These are phyloP conservation scores for Colletotrichum cereale DNA, from an alignment of 2,329 filamentous ascomycete species.

Conservation along the genomic window DNA sequence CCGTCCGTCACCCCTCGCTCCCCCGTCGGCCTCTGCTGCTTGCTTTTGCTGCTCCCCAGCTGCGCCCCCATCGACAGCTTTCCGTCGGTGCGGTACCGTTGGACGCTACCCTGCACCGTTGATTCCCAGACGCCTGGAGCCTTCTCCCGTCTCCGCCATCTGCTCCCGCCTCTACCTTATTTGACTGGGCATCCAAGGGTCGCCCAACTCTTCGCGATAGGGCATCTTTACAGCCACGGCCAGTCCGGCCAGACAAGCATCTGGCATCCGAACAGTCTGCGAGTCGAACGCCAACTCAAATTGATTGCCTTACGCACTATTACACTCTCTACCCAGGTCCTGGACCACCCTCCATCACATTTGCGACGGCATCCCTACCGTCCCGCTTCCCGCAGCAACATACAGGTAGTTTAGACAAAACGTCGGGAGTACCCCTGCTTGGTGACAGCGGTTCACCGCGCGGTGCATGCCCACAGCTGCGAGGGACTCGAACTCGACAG, in stretches of 20 bases:
- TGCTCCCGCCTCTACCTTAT: conserved; percentile 12
- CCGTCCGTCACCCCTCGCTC: conserved; percentile 27
- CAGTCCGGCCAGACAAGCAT: background rate
- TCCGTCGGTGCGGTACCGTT: conserved; percentile 9
- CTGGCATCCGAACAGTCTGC: background rate
- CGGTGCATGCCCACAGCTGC: conserved; percentile 28
- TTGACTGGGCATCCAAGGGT: background rate
- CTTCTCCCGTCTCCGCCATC: conserved; percentile 9
- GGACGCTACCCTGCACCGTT: conserved; percentile 17
- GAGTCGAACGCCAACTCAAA: conserved; percentile 6
- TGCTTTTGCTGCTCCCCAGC: conserved; percentile 12
- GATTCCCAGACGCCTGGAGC: conserved; percentile 25
- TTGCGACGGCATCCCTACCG: conserved; percentile 38
- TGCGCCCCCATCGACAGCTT: conserved; percentile 15
- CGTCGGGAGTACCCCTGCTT: conserved; percentile 35
- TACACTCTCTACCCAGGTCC: conserved; percentile 1
- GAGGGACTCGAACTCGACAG: conserved; percentile 23
- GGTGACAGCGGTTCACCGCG: conserved; percentile 32
- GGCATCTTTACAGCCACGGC: background rate
- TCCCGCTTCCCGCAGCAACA: conserved; percentile 38
- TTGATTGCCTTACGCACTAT: background rate
- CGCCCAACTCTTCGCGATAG: background rate
- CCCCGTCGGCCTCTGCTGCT: background rate
- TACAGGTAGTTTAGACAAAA: conserved; percentile 26
- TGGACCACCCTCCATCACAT: conserved; percentile 22